These are phyloP conservation scores for Saccharomycopsis javanensis DNA, from an alignment of 805 yeast genomes.

Conservation along the genomic window DNA sequence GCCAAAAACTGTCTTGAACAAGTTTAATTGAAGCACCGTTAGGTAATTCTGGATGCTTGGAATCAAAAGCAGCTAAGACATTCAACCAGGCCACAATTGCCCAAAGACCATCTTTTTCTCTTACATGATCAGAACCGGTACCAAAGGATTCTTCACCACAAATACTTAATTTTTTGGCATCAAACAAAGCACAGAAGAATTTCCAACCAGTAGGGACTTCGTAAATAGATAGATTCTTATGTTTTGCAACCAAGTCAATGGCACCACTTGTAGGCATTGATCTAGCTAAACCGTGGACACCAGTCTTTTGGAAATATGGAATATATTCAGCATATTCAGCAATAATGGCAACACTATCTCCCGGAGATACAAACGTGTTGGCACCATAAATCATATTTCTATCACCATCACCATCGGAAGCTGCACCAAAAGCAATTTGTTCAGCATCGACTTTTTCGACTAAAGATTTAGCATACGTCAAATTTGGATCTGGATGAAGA, in stretches of 20 bases:
- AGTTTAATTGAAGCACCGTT: constrained; percentile 57
- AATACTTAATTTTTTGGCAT: constrained; percentile 83
- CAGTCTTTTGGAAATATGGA: constrained; percentile 83
- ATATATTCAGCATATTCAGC: constrained; percentile 86
- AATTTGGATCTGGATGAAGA: constrained; percentile 94
- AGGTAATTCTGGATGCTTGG: constrained; percentile 42
- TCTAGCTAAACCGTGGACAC: constrained; percentile 88
- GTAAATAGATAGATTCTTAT: constrained; percentile 63
- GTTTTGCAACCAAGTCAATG: constrained; percentile 79
- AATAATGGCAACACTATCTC: constrained; percentile 95
- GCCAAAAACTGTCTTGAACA: constrained; percentile 84
- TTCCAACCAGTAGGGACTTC: constrained; percentile 99
- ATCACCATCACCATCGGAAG: constrained; percentile 99
- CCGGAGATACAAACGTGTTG: constrained; percentile 91
- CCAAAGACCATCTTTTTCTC: constrained; percentile 98
- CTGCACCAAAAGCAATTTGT: constrained; percentile 88
- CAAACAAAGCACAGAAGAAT: constrained; percentile 92
- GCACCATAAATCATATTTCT: constrained; percentile 98
- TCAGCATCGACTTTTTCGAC: constrained; percentile 80
- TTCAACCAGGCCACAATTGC: constrained; percentile 96
- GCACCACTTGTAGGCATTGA: constrained; percentile 98
- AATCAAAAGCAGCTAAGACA: constrained; percentile 76
- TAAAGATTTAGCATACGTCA: constrained; percentile 83
- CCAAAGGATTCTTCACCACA: constrained; percentile 99
- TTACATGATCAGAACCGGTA: constrained; percentile 89